A percentile compares a stretch with the other conserved stretches of the same genome.
Evolutionary conservation across 2,329 filamentous ascomycete species (phyloP).

Genomic region (Aspergillus luchuensis): DNA sequence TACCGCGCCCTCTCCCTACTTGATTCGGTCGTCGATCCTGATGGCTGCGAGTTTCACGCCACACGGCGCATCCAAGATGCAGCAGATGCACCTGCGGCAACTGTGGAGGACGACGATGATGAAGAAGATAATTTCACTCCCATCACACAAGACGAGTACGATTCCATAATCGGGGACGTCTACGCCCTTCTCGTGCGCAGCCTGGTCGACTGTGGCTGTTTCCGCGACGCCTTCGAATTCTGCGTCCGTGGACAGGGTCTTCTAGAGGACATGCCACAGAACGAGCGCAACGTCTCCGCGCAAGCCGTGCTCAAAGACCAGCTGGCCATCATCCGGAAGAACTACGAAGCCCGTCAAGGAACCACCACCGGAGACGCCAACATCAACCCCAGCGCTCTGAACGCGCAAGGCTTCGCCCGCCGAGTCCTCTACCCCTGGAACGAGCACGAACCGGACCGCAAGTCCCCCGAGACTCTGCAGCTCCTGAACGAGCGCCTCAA

Average conservation of each 20-base stretch:
- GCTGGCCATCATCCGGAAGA: slow-evolving; percentile 31
- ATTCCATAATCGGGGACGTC: slow-evolving; percentile 38
- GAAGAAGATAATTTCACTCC: slow-evolving; percentile 37
- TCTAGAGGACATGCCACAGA: slow-evolving; percentile 15
- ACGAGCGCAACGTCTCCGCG: slow-evolving; percentile 10
- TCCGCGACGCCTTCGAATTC: slow-evolving; percentile 46
- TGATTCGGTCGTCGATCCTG: slow-evolving; percentile 72
- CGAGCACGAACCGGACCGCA: slow-evolving; percentile 60
- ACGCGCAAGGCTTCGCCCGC: slow-evolving; percentile 44
- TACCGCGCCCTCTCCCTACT: slow-evolving; percentile 86
- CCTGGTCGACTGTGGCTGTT: slow-evolving; percentile 42
- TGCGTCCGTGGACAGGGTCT: slow-evolving; percentile 35
- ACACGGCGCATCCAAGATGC: slow-evolving; percentile 46
- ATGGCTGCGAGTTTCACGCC: slow-evolving; percentile 81
- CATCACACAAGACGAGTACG: slow-evolving; percentile 38
- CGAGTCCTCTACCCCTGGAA: slow-evolving; percentile 68
- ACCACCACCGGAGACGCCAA: background rate
- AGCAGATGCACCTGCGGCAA: slow-evolving; percentile 30
- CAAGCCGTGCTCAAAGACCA: slow-evolving; percentile 28
- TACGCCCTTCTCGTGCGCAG: slow-evolving; percentile 41
- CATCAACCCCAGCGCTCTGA: slow-evolving; percentile 33
- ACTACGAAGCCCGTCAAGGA: slow-evolving; percentile 26
- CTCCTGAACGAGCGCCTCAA: slow-evolving; percentile 72
- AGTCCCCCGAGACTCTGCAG: slow-evolving; percentile 57
- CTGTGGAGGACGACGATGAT: slow-evolving; percentile 38